Percentiles rank a stretch among this genome's conserved stretches.
Conservation (phyloP, 352 stramenopile genomes). For the Globisporangium mamillatum region DNA sequence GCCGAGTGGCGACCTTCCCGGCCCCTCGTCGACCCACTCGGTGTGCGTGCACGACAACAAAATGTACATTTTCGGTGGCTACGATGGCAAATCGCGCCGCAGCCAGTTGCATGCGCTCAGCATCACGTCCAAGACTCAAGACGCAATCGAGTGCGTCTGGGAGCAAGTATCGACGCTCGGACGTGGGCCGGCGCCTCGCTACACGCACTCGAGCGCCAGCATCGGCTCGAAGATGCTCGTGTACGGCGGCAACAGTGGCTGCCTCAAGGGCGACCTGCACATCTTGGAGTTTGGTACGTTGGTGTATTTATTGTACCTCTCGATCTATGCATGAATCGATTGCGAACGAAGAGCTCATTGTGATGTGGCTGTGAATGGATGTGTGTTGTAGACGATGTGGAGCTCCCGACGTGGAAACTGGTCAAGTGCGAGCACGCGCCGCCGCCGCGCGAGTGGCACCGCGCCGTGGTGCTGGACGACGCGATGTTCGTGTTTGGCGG, state of each 20-base stretch:
- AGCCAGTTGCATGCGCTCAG: conserved; percentile 44
- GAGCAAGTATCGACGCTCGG: conserved; percentile 37
- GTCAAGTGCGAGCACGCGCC: conserved; percentile 40
- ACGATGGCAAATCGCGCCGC: conserved; percentile 54
- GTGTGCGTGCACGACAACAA: conserved; percentile 40
- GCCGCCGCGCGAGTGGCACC: conserved; percentile 49
- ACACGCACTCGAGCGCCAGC: conserved; percentile 46
- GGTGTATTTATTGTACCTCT: neutral
- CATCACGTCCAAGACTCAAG: conserved; percentile 31
- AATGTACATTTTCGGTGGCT: conserved; percentile 70
- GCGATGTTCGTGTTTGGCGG: conserved; percentile 59
- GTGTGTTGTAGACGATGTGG: conserved; percentile 19
- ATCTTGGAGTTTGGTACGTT: conserved; percentile 42
- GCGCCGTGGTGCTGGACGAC: conserved; percentile 34
- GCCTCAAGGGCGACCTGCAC: conserved; percentile 54
- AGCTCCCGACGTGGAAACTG: conserved; percentile 45
- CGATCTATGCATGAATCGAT: neutral
- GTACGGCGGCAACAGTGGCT: conserved; percentile 57
- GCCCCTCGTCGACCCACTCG: conserved; percentile 48
- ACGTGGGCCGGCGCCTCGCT: conserved; percentile 35
- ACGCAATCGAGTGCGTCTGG: conserved; percentile 40
- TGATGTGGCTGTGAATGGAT: neutral
- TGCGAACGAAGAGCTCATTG: neutral
- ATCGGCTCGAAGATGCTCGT: conserved; percentile 52
- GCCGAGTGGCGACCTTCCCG: conserved; percentile 40